Conservation (phyloP, 768 basidiomycete species). For the Fibroporia radiculosa region DNA sequence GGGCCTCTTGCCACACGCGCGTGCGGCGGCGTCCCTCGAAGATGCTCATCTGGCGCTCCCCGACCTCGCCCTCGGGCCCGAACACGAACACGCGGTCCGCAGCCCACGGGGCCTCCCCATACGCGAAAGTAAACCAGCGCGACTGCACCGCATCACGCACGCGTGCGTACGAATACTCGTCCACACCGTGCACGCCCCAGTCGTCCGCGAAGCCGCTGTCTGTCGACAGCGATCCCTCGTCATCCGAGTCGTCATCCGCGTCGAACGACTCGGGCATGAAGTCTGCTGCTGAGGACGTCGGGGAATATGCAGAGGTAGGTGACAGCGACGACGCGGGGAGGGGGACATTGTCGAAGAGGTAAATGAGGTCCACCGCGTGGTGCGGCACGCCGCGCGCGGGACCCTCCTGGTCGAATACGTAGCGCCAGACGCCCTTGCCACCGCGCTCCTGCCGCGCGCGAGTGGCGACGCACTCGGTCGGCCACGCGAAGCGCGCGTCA, state of each 20-base stretch:
- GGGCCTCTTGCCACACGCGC: slow-evolving; percentile 52
- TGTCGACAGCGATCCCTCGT: slow-evolving; percentile 18
- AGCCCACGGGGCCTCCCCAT: slow-evolving; percentile 67
- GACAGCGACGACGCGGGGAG: slow-evolving; percentile 31
- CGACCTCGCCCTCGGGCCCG: slow-evolving; percentile 76
- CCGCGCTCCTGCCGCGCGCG: slow-evolving; percentile 41
- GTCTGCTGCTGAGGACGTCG: slow-evolving; percentile 3
- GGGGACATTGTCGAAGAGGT: slow-evolving; percentile 72
- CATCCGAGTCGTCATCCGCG: slow-evolving; percentile 24
- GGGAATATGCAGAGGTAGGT: slow-evolving; percentile 16
- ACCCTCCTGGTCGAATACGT: slow-evolving; percentile 77
- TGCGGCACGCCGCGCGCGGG: slow-evolving; percentile 58
- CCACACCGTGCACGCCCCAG: slow-evolving; percentile 54
- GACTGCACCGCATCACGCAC: slow-evolving; percentile 68
- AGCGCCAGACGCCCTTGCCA: slow-evolving; percentile 66
- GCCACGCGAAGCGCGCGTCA: slow-evolving; percentile 72
- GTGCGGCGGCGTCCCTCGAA: slow-evolving; percentile 59
- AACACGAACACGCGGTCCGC: slow-evolving; percentile 69
- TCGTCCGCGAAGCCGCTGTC: slow-evolving; percentile 17
- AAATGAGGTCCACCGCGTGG: slow-evolving; percentile 66
- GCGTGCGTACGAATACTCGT: slow-evolving; percentile 57
- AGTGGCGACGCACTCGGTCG: slow-evolving; percentile 55
- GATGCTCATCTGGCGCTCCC: slow-evolving; percentile 57
- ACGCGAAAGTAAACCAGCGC: slow-evolving; percentile 68
- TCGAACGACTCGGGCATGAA: slow-evolving; percentile 9